A percentile compares a stretch with the other conserved stretches of the same genome.
These are phyloP conservation scores for Kwoniella europaea DNA, from an alignment of 768 basidiomycete species.

Conservation along the genomic window DNA sequence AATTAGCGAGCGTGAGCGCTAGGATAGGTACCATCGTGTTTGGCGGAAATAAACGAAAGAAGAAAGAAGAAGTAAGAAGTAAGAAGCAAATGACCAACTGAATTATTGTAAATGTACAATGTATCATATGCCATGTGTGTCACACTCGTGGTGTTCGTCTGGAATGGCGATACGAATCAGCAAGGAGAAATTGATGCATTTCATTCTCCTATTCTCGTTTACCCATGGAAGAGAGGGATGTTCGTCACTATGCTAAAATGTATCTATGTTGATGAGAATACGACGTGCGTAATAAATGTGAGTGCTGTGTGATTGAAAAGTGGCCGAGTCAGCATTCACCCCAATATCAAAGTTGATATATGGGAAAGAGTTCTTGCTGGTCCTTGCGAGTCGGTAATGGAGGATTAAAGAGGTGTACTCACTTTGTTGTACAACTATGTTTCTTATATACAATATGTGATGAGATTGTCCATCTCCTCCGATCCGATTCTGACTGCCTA, in stretches of 20 bases:
- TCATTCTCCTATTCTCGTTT: background rate
- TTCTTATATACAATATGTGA: constrained; percentile 4
- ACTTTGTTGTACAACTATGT: background rate
- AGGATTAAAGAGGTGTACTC: background rate
- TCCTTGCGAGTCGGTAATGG: background rate
- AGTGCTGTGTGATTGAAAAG: background rate
- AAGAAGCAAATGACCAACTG: no score
- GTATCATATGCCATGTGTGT: background rate
- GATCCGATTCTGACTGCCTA: background rate
- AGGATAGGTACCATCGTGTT: background rate
- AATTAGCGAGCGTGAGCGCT: background rate
- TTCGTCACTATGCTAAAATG: background rate
- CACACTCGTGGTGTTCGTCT: background rate
- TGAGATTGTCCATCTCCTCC: background rate
- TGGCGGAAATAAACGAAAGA: no score
- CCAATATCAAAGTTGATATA: background rate
- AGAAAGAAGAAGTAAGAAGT: no score
- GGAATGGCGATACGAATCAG: no score
- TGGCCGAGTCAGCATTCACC: background rate
- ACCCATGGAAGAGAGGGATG: background rate
- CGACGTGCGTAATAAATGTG: background rate
- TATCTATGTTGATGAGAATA: background rate
- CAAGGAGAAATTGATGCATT: background rate
- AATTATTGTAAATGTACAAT: background rate
- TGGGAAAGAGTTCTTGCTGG: background rate